Evolutionary conservation across 163 green algal genomes (phyloP), one percentile per base, ranked within the genome.

Genomic region (Chlamydomonas reinhardtii): DNA sequence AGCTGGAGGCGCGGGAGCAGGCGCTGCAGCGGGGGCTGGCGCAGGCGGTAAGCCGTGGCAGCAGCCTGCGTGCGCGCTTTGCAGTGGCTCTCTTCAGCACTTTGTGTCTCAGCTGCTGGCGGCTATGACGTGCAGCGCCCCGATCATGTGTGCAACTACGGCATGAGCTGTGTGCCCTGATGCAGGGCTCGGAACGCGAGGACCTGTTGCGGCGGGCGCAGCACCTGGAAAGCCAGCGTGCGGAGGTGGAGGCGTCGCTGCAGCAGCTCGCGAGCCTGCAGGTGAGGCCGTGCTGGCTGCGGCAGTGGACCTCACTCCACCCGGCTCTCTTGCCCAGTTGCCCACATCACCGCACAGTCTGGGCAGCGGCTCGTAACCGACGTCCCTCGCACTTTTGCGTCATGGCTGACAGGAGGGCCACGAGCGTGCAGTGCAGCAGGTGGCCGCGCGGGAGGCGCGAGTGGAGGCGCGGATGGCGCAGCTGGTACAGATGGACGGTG

Each of bases 181-280:
- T 79, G 37, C 80, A 86, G 80, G 56, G 54, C 8, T 25, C n/a
- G 32, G 80, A 86, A 35, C 80, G 80, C 12, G 80, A 86, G 56
- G 80, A 86, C 20, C 34, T 86, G 54, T 27, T 73, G 54, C 80
- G 70, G 27, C 80, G 80, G 25, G 27, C 35, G 3, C 74, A 79
- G 29, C 56, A 86, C 66, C 80, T 86, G 54, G 70, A 79, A 17
- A 29, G 14, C 3, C 80, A 79, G 69, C 69, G 56, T 11, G 69
- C 56, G 1, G 80, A 86, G 59, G 80, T 86, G 80, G 35, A 86
- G 70, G 69, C 70, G 14, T 71, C 80, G 0, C 70, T 86, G 56
- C 80, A 86, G 70, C 80, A 86, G 80, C 80, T 86, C 16, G 34
- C 69, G 22, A 66, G 25, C 54, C 56, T 86, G 54, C 80, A 86